Conservation (phyloP, 2,329 filamentous ascomycete species). For the Aureobasidium mangrovei region DNA sequence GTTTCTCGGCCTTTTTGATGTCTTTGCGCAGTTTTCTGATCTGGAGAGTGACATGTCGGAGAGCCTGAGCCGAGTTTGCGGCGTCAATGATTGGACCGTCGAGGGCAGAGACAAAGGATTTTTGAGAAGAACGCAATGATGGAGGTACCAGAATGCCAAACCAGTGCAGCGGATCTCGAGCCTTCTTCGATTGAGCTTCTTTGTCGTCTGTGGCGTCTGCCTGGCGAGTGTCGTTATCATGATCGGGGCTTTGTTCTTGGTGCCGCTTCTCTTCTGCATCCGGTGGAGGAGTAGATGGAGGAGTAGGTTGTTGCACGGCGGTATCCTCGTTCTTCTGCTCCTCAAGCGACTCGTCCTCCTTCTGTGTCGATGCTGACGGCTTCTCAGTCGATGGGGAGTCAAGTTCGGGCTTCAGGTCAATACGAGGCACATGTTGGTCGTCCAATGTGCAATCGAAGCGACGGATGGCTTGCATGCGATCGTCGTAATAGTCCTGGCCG, state of each 20-base stretch:
- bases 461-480: slow-evolving; percentile 57
- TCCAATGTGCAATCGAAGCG: slow-evolving; percentile 33
- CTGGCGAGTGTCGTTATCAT: background rate
- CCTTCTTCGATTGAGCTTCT: slow-evolving; percentile 1
- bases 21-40: slow-evolving; percentile 50
- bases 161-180: slow-evolving; percentile 48
- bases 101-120: slow-evolving; percentile 47
- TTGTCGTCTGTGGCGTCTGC: background rate
- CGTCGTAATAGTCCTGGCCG: slow-evolving; percentile 63
- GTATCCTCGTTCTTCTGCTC: background rate
- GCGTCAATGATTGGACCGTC: slow-evolving; percentile 51
- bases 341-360: background rate
- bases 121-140: slow-evolving; percentile 49
- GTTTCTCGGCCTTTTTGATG: slow-evolving; percentile 30
- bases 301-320: background rate
- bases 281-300: background rate
- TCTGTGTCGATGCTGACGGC: background rate
- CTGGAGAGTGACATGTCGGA: slow-evolving; percentile 59
- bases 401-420: slow-evolving; percentile 4
- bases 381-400: background rate
- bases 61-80: slow-evolving; percentile 48
- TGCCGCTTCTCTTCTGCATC: background rate
- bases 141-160: slow-evolving; percentile 47
- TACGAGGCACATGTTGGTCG: background rate
- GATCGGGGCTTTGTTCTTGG: background rate